Evolutionary conservation across 495 filamentous ascomycete genomes (phyloP), one percentile per base, ranked within the genome.

Genomic region (Penicillium paradoxum): DNA sequence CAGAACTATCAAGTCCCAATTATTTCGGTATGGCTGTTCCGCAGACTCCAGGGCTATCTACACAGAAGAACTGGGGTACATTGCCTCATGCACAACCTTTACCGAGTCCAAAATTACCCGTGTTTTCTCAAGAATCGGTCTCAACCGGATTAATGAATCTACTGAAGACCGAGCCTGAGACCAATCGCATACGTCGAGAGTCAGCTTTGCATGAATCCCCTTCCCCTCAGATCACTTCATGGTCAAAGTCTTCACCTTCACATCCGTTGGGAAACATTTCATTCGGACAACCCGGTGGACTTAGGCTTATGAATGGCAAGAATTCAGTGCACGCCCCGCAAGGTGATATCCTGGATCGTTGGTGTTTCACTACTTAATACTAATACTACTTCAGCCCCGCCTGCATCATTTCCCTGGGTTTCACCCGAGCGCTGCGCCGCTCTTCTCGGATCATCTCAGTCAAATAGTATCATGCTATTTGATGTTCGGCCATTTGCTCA

Each of bases 401-500:
- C 48, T 7, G 49, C 42, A 19, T 24, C 61, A 39, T 62, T 54
- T 42, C 60, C 48, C 2, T 65, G 91, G 74, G 79, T 96, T 27
- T 75, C 83, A 0, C 73, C 83, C 11, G 75, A 82, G 17, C 76
- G 85, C 24, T 76, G 92, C 11, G 80, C 81, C 43, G 82, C 84
- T 32, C 65, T 95, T 18, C 63, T 97, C n/a, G 70, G 82, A 45
- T 71, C 73, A 9, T 66, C 71, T 9, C 67, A 71, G 4, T 71
- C 82, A 13, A 77, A 86, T 18, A 64, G 86, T 18, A 64, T 87
- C 4, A 72, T 98, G 46, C 58, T 98, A 3, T 68, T 98, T n/a
- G 93, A 98, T 69, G 79, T 98, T 27, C 83, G 93, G 17, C 89
- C 93, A 6, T 90, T 85, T 53, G 86, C 89, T 9, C 88, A 91